Percentiles rank a stretch among this genome's conserved stretches.
Evolutionary conservation across 2,329 filamentous ascomycete species (phyloP).

Genomic region (Trichoderma hamatum): DNA sequence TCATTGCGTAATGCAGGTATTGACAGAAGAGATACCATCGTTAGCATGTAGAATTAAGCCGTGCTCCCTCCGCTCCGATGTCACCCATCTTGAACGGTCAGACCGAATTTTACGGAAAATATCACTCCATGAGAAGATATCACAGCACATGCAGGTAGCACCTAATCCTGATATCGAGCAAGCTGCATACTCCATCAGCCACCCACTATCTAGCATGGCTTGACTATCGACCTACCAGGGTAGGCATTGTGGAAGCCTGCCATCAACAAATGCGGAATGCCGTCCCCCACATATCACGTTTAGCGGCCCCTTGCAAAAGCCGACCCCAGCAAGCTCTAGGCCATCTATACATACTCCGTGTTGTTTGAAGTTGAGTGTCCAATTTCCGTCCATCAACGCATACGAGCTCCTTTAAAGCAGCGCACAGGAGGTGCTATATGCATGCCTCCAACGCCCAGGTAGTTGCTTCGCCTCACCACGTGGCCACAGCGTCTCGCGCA

Average conservation of each 20-base stretch:
- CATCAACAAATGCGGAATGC: neutral
- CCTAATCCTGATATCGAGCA: neutral
- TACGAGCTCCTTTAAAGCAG: slow-evolving; percentile 10
- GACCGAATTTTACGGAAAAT: neutral
- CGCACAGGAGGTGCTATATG: slow-evolving; percentile 2
- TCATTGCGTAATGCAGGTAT: neutral
- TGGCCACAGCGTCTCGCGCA: neutral
- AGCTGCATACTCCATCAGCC: neutral
- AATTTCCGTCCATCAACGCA: slow-evolving; percentile 19
- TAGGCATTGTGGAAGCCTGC: neutral
- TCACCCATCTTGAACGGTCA: neutral
- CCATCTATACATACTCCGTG: neutral
- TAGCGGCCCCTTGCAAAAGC: neutral
- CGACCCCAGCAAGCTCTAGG: neutral
- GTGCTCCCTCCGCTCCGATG: neutral
- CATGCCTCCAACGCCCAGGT: neutral
- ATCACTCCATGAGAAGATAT: neutral
- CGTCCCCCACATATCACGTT: slow-evolving; percentile 15
- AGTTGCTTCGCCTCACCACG: slow-evolving; percentile 17
- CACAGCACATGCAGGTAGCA: neutral
- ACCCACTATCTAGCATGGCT: neutral
- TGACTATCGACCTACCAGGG: neutral
- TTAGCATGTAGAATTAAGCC: neutral
- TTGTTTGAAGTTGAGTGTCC: slow-evolving; percentile 19
- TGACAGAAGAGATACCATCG: neutral